These are phyloP conservation scores for Aspergillus tubingensis DNA, from an alignment of 2,329 filamentous ascomycete genomes.

Conservation along the genomic window DNA sequence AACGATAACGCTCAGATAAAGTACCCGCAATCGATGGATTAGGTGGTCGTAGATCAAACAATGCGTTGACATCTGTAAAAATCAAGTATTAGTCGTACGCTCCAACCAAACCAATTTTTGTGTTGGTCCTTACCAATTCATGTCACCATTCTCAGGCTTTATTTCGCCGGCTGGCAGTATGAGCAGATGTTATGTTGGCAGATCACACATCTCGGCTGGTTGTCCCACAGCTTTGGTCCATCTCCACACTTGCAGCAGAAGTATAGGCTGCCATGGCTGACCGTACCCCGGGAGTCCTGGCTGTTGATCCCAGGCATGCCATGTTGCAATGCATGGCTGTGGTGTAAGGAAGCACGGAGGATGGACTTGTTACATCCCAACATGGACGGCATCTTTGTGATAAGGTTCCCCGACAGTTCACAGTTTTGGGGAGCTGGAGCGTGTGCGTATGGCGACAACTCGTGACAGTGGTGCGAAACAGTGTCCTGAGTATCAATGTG, in stretches of 20 bases:
- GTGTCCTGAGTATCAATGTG: background rate
- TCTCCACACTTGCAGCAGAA: slow-evolving; percentile 43
- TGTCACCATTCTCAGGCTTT: background rate
- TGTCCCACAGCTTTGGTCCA: slow-evolving; percentile 41
- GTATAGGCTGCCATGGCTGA: slow-evolving; percentile 31
- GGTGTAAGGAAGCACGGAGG: background rate
- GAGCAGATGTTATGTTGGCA: slow-evolving; percentile 37
- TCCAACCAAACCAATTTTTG: background rate
- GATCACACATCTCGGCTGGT: slow-evolving; percentile 34
- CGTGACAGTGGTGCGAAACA: slow-evolving; percentile 1
- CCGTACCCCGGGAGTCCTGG: slow-evolving; percentile 4
- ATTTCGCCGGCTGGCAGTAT: slow-evolving; percentile 34
- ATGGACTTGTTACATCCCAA: background rate
- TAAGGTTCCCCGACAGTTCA: background rate
- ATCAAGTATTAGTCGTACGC: background rate
- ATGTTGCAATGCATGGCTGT: background rate
- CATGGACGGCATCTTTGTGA: background rate
- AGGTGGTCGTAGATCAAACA: background rate
- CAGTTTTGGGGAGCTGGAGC: background rate
- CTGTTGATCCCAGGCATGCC: slow-evolving; percentile 1
- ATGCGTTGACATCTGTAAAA: background rate
- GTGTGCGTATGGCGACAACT: slow-evolving; percentile 3
- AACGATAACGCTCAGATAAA: slow-evolving; percentile 8
- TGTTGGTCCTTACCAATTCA: background rate
- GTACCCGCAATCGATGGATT: background rate